Evolutionary conservation across 139 green algal species (phyloP).

Genomic region (Asterochloris erici): DNA sequence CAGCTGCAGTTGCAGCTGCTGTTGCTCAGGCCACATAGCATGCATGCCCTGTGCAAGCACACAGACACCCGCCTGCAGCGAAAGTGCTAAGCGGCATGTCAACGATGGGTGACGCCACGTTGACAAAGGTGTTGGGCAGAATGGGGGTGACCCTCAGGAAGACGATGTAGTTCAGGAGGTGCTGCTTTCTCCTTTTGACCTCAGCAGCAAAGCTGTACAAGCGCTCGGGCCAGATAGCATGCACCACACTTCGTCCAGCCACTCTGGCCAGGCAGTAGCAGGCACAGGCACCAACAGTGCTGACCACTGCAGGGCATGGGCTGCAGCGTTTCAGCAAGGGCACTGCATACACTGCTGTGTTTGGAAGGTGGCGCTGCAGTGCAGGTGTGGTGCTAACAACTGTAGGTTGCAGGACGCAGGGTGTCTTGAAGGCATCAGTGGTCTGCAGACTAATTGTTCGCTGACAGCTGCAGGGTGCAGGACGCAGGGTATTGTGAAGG

Average conservation of each 20-base stretch:
- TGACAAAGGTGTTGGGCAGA: conserved; percentile 79
- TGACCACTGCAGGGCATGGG: conserved; percentile 25
- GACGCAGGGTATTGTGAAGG: not conserved
- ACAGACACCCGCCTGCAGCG: conserved; percentile 20
- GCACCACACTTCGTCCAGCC: conserved; percentile 45
- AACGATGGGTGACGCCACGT: conserved; percentile 70
- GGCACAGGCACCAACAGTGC: conserved; percentile 38
- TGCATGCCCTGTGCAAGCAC: too few species aligned
- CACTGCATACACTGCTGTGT: not conserved
- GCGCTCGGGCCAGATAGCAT: conserved; percentile 45
- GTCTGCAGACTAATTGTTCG: not conserved
- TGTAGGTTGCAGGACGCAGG: not conserved
- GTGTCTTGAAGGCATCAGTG: not conserved
- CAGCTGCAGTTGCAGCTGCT: too few species aligned
- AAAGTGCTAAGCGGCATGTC: conserved; percentile 58
- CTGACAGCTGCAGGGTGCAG: not conserved
- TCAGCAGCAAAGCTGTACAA: conserved; percentile 41
- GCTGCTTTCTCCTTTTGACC: conserved; percentile 35
- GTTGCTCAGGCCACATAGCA: too few species aligned
- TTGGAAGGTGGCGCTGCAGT: not conserved
- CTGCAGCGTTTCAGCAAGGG: not conserved
- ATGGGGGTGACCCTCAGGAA: conserved; percentile 75
- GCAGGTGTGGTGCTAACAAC: not conserved
- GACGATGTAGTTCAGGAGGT: conserved; percentile 75
- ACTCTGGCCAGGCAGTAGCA: conserved; percentile 44